These are phyloP conservation scores for Diospyros lotus DNA, from an alignment of 148 eudicot species.

Conservation along the genomic window DNA sequence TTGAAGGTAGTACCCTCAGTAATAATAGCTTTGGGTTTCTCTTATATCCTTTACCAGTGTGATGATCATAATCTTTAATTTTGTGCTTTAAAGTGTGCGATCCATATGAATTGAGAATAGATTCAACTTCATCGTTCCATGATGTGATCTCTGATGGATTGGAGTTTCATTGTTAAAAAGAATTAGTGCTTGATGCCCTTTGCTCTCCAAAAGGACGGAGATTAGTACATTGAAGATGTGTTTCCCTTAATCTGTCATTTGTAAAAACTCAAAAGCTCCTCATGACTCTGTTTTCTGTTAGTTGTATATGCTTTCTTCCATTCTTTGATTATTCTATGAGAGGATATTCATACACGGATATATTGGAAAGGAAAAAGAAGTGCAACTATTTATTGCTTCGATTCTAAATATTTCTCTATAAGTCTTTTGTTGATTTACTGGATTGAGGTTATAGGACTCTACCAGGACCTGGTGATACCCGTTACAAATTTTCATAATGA, in stretches of 20 bases:
- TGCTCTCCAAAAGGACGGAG: no score
- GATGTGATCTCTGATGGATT: no score
- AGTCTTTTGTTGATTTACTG: slow-evolving; percentile 12
- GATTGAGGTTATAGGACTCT: slow-evolving; percentile 44
- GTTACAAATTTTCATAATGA: slow-evolving; percentile 76
- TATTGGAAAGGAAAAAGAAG: background rate
- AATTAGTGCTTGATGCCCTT: no score
- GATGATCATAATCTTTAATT: no score
- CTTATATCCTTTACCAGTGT: no score
- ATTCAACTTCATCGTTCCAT: no score
- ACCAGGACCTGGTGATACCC: slow-evolving; percentile 79
- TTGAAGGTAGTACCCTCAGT: no score
- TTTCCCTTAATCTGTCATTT: background rate
- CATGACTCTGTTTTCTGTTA: background rate
- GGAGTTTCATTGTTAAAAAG: no score
- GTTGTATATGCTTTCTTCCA: background rate
- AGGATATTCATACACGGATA: background rate
- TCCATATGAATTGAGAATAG: no score
- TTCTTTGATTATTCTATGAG: background rate
- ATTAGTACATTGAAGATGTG: background rate
- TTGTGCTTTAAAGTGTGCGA: no score
- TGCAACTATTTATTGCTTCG: background rate
- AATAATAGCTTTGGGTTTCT: no score
- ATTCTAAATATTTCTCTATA: background rate
- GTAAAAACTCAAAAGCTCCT: no score